Evolutionary conservation across 495 filamentous ascomycete genomes (phyloP), one percentile per base, ranked within the genome.

Genomic region (Xylaria nigripes): DNA sequence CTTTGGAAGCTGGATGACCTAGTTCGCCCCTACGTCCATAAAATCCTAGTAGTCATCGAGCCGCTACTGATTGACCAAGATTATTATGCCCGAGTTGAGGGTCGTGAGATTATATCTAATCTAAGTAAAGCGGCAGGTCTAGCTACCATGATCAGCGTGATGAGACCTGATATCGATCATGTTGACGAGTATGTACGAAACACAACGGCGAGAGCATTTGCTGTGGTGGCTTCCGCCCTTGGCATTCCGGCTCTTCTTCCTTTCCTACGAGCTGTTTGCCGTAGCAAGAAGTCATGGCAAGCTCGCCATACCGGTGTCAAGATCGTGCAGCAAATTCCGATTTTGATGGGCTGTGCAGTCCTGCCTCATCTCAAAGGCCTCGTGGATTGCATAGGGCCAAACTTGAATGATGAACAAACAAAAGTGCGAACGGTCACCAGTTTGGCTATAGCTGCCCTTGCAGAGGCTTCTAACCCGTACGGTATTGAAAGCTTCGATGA

Each of bases 141-240:
- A 47, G 94, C 94, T 6, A 91, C 92, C 60, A 99, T 99, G 94
- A 97, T 99, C 65, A 95, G 89, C 73, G 91, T 88, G 6, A 97
- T 99, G 93, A 81, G 94, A 58, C 94, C 94, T 0, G 94, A 99
- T 82, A 96, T 99, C 63, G 94, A 99, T 59, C 92, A 97, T 55
- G 87, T 89, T 3, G 94, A 99, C 68, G 94, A 99, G 63, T 97
- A 99, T 70, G 94, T 99, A n/a, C 79, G 94, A 65, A 99, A 99
- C 72, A 99, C 94, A 1, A 99, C 94, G 5, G 94, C 94, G 55
- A 80, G 94, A 72, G 94, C 94, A 4, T 96, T 99, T 62, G 94
- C 94, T 48, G 94, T 97, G 5, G 94, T 99, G 22, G 94, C 94
- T 13, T 96, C 90, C 30, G 94, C 94, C 13, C 83, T 99, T 3